phyloP scores from a whole-genome alignment of 2,329 filamentous ascomycete genomes.

The Monosporascus sp. region DNA sequence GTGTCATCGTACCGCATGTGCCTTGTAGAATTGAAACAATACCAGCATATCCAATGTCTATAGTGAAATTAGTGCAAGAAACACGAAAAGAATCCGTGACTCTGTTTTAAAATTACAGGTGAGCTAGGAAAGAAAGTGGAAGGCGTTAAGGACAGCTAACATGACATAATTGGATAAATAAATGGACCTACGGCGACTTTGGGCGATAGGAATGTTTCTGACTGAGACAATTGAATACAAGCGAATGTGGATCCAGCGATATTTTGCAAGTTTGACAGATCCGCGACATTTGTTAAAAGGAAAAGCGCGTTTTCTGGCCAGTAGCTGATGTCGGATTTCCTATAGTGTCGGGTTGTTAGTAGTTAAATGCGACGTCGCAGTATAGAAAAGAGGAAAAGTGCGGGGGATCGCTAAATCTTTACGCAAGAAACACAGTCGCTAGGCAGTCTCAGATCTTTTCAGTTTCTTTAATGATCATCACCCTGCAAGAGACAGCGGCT shows the following conservation, averaged over 20 bases:
- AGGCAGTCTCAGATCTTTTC: constrained; percentile 68
- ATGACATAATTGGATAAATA: neutral
- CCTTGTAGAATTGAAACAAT: constrained; percentile 7
- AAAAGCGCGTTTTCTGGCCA: neutral
- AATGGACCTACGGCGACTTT: neutral
- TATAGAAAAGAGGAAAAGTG: constrained; percentile 1
- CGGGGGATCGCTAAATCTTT: constrained; percentile 1
- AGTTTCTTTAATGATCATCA: constrained; percentile 54
- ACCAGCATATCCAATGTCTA: constrained; percentile 5
- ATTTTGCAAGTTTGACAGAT: neutral
- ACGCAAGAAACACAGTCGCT: neutral
- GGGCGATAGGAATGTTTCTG: too few species aligned
- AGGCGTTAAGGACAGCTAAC: too few species aligned
- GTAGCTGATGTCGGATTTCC: neutral
- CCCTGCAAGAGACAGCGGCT: constrained; percentile 46
- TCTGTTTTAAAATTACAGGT: too few species aligned
- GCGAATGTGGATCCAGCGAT: neutral
- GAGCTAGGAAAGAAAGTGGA: too few species aligned
- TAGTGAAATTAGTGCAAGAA: neutral
- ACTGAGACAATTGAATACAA: too few species aligned
- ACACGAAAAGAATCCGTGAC: too few species aligned
- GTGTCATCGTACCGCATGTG: constrained; percentile 19
- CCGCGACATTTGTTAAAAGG: neutral
- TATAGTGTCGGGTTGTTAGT: neutral
- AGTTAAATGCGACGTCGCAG: neutral